Conservation (phyloP, 305 asterid genomes). For the Fraxinus dipetala region DNA sequence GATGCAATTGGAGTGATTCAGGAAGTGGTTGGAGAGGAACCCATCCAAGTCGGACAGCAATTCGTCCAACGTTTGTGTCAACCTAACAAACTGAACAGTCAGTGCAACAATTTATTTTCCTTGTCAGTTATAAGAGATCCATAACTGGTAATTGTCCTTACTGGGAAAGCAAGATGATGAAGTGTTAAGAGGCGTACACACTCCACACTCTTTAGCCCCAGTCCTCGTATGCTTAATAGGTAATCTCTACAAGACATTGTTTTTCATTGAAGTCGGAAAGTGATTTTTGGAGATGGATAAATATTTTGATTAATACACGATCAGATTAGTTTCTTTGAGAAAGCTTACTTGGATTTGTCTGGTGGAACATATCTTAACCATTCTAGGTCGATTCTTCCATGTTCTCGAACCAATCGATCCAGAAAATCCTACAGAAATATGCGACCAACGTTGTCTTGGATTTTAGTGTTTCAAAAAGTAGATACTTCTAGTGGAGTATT, state of each 20-base stretch:
- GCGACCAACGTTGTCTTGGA: conserved; percentile 12
- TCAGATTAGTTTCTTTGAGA: conserved; percentile 12
- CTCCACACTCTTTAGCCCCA: conserved; percentile 95
- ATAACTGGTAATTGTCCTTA: conserved; percentile 36
- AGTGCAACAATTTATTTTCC: conserved; percentile 22
- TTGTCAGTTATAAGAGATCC: conserved; percentile 23
- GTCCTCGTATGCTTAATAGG: conserved; percentile 76
- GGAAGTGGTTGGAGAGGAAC: conserved; percentile 99
- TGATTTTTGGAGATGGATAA: conserved; percentile 6
- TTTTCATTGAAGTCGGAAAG: conserved; percentile 7
- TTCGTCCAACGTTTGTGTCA: conserved; percentile 96
- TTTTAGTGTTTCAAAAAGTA: conserved; percentile 2
- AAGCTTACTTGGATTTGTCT: conserved; percentile 68
- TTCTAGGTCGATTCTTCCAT: conserved; percentile 80
- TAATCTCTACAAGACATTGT: conserved; percentile 63
- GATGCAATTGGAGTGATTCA: conserved; percentile 91
- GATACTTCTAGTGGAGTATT: neutral
- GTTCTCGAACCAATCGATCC: conserved; percentile 68
- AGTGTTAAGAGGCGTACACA: conserved; percentile 91
- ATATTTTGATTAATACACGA: conserved; percentile 8
- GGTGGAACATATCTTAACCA: conserved; percentile 79
- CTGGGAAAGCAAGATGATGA: conserved; percentile 91
- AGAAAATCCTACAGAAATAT: conserved; percentile 76
- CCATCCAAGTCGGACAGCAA: conserved; percentile 98
- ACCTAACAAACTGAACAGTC: conserved; percentile 55